Evolutionary conservation across 2,329 filamentous ascomycete species (phyloP), one percentile per base, ranked within the genome.

Genomic region (Apiospora sp.): DNA sequence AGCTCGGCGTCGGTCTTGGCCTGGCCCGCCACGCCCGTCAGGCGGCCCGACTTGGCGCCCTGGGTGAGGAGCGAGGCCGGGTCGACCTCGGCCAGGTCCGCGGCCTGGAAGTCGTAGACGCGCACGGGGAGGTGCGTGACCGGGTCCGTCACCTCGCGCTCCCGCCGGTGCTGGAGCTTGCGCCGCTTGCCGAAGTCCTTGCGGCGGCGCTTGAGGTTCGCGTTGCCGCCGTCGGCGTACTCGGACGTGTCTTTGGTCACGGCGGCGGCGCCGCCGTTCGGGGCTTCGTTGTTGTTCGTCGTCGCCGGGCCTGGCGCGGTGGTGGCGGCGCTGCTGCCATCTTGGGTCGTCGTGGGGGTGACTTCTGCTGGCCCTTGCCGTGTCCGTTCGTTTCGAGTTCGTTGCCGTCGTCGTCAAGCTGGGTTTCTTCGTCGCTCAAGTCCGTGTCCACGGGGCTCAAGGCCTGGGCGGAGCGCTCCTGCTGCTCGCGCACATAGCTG

Each of bases 61-160:
- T 19, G n/a, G 7, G 68, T 54, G 30, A 58, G 44, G 48, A 70
- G 68, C 14, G 46, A 24, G 22, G 43, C 48, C 3, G 68, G 68
- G 34, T 44, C 43, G 30, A 70, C 48, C 19, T 51, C 34, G 19
- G 43, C 68, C 10, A 70, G 48, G 68, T 70, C 68, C 27, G 68
- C 58, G 0, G 68, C 12, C 68, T 70, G 68, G 48, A 58, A 70
- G 48, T 70, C 68, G 68, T 70, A 70, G 48, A 70, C 58, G 30
- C 68, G 27, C 27, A 70, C 68, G 34, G 68, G 68, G 34, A 70
- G 34, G 34, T 70, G 68, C 4, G 68, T 70, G 0, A 70, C 68
- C 22, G 68, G 68, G 68, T 70, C 68, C 43, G 68, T 70, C n/a
- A 70, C 68, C 48, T 70, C 68, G 48, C 68, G 68, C 68, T 70